Percentiles rank a stretch among this genome's conserved stretches.
phyloP scores from a whole-genome alignment of 2,329 filamentous ascomycete species.

The Fonsecaea pedrosoi region DNA sequence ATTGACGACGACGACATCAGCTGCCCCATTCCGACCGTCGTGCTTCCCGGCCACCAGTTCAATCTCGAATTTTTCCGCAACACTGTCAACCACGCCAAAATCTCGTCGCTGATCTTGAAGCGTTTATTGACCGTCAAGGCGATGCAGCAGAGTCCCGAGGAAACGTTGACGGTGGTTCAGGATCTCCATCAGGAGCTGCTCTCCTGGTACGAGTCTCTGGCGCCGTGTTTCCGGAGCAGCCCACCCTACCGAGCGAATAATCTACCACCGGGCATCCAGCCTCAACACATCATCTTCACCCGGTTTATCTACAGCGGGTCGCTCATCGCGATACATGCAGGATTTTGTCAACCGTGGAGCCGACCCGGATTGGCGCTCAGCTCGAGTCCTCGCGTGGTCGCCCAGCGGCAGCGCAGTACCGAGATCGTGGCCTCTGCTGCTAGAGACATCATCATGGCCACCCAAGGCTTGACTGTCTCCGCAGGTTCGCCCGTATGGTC shows the following conservation, averaged over 20 bases:
- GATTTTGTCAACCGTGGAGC: slow-evolving; percentile 21
- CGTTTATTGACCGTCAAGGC: slow-evolving; percentile 16
- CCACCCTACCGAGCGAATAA: background rate
- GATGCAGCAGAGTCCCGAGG: background rate
- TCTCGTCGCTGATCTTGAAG: slow-evolving; percentile 11
- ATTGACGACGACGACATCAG: slow-evolving; percentile 24
- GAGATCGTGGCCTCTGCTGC: slow-evolving; percentile 17
- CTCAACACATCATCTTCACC: slow-evolving; percentile 9
- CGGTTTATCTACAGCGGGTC: slow-evolving; percentile 19
- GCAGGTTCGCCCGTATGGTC: background rate
- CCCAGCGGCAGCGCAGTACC: slow-evolving; percentile 7
- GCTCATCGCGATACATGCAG: slow-evolving; percentile 16
- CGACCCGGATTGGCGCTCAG: slow-evolving; percentile 5
- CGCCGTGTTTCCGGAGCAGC: background rate
- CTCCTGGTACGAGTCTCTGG: background rate
- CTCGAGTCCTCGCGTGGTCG: background rate
- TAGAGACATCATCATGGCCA: slow-evolving; percentile 18
- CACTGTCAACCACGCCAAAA: slow-evolving; percentile 17
- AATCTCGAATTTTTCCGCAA: slow-evolving; percentile 10
- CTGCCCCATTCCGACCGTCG: slow-evolving; percentile 5
- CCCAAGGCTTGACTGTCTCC: background rate
- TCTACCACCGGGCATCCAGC: background rate
- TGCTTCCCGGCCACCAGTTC: slow-evolving; percentile 3
- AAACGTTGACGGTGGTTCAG: slow-evolving; percentile 8
- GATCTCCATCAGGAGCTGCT: slow-evolving; percentile 9